Conservation (phyloP, 2,329 filamentous ascomycete species). For the Aspergillus puulaauensis region DNA sequence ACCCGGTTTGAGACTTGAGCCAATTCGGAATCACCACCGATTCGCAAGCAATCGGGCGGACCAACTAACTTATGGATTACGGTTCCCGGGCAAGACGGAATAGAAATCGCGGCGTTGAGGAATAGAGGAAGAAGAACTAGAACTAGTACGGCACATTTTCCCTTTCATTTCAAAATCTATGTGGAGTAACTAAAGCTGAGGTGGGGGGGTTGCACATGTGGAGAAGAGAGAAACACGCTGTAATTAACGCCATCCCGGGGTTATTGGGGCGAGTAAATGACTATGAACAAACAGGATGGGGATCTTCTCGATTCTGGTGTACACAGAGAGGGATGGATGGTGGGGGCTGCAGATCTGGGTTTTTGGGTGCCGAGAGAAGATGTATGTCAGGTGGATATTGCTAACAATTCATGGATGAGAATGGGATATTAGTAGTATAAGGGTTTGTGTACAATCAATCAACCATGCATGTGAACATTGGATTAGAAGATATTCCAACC, state of each 20-base stretch:
- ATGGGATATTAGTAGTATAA: neutral
- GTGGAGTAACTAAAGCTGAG: neutral
- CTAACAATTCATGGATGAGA: neutral
- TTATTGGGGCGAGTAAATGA: neutral
- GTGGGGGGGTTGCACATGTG: neutral
- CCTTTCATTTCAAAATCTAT: conserved; percentile 1
- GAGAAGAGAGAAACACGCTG: neutral
- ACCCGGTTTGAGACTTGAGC: no score
- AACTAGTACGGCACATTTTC: neutral
- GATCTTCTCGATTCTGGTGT: conserved; percentile 1
- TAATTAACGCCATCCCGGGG: neutral
- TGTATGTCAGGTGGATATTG: neutral
- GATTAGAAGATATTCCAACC: conserved; percentile 47
- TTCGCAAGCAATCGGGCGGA: no score
- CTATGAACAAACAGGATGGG: neutral
- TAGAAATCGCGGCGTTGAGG: no score
- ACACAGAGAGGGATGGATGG: neutral
- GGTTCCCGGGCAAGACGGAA: no score
- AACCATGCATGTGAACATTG: neutral
- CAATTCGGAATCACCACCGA: no score
- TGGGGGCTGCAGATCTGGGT: neutral
- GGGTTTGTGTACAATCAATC: neutral
- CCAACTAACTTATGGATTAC: no score
- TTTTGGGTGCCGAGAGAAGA: neutral
- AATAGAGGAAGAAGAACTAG: neutral